phyloP scores from a whole-genome alignment of 805 yeast genomes.

The Cyberlindnera xishuangbannaensis region DNA sequence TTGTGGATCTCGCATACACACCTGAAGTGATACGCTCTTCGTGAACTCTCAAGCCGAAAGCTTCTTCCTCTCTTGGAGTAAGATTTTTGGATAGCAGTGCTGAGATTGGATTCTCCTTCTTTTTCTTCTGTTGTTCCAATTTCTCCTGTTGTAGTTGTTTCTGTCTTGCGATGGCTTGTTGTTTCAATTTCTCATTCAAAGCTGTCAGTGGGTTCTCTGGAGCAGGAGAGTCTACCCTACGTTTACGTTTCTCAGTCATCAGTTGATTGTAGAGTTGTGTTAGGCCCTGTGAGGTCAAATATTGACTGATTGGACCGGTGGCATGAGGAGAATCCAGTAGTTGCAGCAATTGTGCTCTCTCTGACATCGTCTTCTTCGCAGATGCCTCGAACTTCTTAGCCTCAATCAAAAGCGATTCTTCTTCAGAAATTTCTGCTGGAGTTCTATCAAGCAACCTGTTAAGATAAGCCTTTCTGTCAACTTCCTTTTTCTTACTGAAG shows the following conservation, averaged over 20 bases:
- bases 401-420: slow-evolving; percentile 88
- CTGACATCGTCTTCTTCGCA: slow-evolving; percentile 81
- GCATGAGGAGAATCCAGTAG: slow-evolving; percentile 82
- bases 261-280: slow-evolving; percentile 79
- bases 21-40: slow-evolving; percentile 66
- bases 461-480: slow-evolving; percentile 74
- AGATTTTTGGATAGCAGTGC: slow-evolving; percentile 36
- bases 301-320: slow-evolving; percentile 69
- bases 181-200: slow-evolving; percentile 31
- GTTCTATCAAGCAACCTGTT: slow-evolving; percentile 72
- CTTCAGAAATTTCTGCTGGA: slow-evolving; percentile 98
- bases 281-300: slow-evolving; percentile 80
- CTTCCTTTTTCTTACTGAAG: slow-evolving; percentile 66
- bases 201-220: slow-evolving; percentile 42
- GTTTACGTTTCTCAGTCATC: slow-evolving; percentile 59
- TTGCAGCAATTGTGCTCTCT: slow-evolving; percentile 71
- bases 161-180: slow-evolving; percentile 23
- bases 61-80: slow-evolving; percentile 72
- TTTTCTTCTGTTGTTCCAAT: slow-evolving; percentile 18
- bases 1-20: slow-evolving; percentile 73
- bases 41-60: slow-evolving; percentile 78
- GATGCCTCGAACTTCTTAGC: slow-evolving; percentile 89
- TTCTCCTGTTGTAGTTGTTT: slow-evolving; percentile 22
- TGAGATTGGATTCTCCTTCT: slow-evolving; percentile 29
- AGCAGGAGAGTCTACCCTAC: slow-evolving; percentile 35